A percentile compares a stretch with the other conserved stretches of the same genome.
Conservation (phyloP, 2,329 filamentous ascomycete genomes). For the Catunica adiposa region DNA sequence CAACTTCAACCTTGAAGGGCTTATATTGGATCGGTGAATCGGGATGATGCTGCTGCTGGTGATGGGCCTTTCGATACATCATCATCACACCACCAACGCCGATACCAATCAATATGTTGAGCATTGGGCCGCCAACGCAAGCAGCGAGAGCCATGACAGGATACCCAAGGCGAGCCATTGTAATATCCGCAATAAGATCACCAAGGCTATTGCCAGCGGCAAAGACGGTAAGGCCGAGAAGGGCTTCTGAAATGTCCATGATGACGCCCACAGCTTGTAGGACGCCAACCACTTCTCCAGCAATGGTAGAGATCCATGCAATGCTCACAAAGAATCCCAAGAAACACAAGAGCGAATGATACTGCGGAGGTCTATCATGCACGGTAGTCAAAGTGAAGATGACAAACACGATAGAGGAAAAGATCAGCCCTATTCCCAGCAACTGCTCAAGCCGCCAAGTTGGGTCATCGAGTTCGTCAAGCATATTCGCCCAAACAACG, state of each 20-base stretch:
- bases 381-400: constrained; percentile 54
- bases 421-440: constrained; percentile 47
- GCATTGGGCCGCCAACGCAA: constrained; percentile 95
- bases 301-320: constrained; percentile 91
- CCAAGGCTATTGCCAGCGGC: constrained; percentile 91
- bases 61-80: constrained; percentile 54
- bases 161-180: constrained; percentile 80
- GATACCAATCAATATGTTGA: constrained; percentile 90
- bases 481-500: constrained; percentile 55
- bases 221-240: constrained; percentile 88
- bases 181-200: constrained; percentile 87
- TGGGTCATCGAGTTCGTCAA: constrained; percentile 39
- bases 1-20: constrained; percentile 70
- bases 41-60: constrained; percentile 48
- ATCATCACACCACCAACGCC: constrained; percentile 84
- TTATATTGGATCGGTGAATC: constrained; percentile 47
- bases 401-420: constrained; percentile 49
- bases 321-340: constrained; percentile 83
- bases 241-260: constrained; percentile 81
- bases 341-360: constrained; percentile 68
- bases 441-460: constrained; percentile 36
- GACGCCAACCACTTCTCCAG: constrained; percentile 86
- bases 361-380: constrained; percentile 48
- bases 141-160: constrained; percentile 91
- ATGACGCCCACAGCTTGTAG: constrained; percentile 88